Conservation (phyloP, 495 filamentous ascomycete species). For the Neurospora sp. region DNA sequence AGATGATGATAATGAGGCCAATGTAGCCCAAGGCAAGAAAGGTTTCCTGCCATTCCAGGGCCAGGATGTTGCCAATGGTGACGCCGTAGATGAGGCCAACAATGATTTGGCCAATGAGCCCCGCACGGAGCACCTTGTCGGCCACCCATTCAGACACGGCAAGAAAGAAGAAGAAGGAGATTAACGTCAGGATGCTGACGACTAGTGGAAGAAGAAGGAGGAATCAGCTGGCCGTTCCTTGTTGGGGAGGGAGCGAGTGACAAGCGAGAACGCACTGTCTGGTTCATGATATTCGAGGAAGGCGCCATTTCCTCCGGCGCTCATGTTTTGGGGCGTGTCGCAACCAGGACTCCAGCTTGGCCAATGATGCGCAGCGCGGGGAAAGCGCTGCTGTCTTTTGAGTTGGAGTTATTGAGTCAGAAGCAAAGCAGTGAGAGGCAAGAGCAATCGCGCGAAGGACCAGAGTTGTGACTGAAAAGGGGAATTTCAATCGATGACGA, state of each 20-base stretch:
- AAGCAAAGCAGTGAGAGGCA: not conserved
- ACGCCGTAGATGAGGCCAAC: conserved; percentile 61
- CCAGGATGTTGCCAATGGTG: conserved; percentile 37
- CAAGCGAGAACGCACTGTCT: conserved; percentile 1
- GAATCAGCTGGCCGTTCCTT: not conserved
- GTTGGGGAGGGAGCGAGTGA: not conserved
- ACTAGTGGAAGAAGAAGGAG: conserved; percentile 4
- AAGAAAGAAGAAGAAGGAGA: conserved; percentile 57
- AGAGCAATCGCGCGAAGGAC: not conserved
- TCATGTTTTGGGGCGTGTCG: not conserved
- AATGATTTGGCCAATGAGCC: conserved; percentile 64
- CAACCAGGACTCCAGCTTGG: not conserved
- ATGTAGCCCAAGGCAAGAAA: conserved; percentile 67
- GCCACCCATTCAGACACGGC: conserved; percentile 49
- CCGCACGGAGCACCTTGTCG: conserved; percentile 56
- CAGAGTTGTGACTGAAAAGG: not conserved
- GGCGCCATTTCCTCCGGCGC: conserved; percentile 4
- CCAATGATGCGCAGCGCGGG: not conserved
- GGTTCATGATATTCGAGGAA: conserved; percentile 19
- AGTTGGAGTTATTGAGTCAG: not conserved
- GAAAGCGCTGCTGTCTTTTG: not conserved
- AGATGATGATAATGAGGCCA: conserved; percentile 64
- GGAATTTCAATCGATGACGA: not conserved
- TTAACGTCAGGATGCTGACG: conserved; percentile 42
- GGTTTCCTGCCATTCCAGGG: conserved; percentile 44